Evolutionary conservation across 306 rosid species (phyloP).

Genomic region (Cicer cuneatum): DNA sequence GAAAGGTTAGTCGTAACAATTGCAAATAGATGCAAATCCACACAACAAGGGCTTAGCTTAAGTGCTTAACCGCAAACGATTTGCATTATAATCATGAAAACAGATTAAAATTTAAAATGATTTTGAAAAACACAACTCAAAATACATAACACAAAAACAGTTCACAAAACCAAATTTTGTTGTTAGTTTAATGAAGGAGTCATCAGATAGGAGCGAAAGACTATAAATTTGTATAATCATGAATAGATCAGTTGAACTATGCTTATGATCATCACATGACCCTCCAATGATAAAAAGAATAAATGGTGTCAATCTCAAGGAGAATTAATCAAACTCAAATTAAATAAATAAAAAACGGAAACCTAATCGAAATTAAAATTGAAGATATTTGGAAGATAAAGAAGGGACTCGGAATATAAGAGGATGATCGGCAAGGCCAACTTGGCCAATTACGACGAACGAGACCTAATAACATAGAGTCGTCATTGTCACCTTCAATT

Average conservation of each 20-base stretch:
- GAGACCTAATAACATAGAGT: slow-evolving; percentile 68
- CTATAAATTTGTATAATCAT: slow-evolving; percentile 62
- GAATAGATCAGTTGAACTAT: slow-evolving; percentile 81
- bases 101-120: no score
- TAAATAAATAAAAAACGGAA: background rate
- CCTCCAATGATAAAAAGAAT: background rate
- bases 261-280: slow-evolving; percentile 74
- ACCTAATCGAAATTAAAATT: no score
- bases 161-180: no score
- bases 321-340: no score
- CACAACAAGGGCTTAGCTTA: no score
- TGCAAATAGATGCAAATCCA: background rate
- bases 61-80: no score
- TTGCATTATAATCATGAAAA: no score
- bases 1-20: slow-evolving; percentile 3
- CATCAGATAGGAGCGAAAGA: slow-evolving; percentile 99
- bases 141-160: background rate
- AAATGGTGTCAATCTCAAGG: no score
- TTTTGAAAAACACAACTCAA: no score
- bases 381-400: no score
- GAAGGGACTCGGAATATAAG: slow-evolving; percentile 77
- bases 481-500: slow-evolving; percentile 61
- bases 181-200: slow-evolving; percentile 1
- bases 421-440: slow-evolving; percentile 94
- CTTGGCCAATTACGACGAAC: slow-evolving; percentile 92